These are phyloP conservation scores for Yamadazyma kitorensis DNA, from an alignment of 805 yeast genomes.

Conservation along the genomic window DNA sequence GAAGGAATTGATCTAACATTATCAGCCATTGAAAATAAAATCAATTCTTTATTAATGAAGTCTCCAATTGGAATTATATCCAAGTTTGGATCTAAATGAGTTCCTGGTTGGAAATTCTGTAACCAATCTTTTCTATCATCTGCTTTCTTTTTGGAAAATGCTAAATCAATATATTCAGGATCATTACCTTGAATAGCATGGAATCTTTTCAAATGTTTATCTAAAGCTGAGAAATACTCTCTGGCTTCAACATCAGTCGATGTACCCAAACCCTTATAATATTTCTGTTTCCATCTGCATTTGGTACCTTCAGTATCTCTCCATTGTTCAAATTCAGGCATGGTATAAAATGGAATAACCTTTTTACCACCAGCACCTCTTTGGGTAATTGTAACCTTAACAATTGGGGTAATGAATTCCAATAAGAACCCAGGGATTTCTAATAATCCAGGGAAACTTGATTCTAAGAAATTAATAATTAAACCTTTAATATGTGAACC, in stretches of 20 bases:
- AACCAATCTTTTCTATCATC: slow-evolving; percentile 98
- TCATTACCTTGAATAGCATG: slow-evolving; percentile 80
- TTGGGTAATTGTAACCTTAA: slow-evolving; percentile 73
- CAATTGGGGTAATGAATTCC: slow-evolving; percentile 95
- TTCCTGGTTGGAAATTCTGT: slow-evolving; percentile 86
- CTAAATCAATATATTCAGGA: slow-evolving; percentile 76
- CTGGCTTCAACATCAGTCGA: slow-evolving; percentile 80
- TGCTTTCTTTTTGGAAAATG: slow-evolving; percentile 91
- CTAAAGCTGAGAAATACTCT: slow-evolving; percentile 83
- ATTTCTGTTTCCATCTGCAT: slow-evolving; percentile 87
- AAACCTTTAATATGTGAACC: slow-evolving; percentile 97
- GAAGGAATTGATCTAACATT: slow-evolving; percentile 94
- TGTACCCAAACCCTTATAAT: slow-evolving; percentile 98
- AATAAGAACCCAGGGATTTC: slow-evolving; percentile 87
- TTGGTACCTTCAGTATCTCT: slow-evolving; percentile 74
- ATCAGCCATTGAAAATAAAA: slow-evolving; percentile 94
- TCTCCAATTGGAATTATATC: slow-evolving; percentile 83
- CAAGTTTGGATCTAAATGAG: slow-evolving; percentile 78
- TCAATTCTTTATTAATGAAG: slow-evolving; percentile 91
- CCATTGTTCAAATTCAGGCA: slow-evolving; percentile 97
- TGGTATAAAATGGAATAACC: slow-evolving; percentile 76
- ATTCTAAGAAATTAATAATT: slow-evolving; percentile 86
- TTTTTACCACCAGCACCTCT: slow-evolving; percentile 56
- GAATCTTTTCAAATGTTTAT: slow-evolving; percentile 81
- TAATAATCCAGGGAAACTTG: slow-evolving; percentile 90